These are phyloP conservation scores for Fraxinus cuspidata DNA, from an alignment of 257 asterid genomes.

Conservation along the genomic window DNA sequence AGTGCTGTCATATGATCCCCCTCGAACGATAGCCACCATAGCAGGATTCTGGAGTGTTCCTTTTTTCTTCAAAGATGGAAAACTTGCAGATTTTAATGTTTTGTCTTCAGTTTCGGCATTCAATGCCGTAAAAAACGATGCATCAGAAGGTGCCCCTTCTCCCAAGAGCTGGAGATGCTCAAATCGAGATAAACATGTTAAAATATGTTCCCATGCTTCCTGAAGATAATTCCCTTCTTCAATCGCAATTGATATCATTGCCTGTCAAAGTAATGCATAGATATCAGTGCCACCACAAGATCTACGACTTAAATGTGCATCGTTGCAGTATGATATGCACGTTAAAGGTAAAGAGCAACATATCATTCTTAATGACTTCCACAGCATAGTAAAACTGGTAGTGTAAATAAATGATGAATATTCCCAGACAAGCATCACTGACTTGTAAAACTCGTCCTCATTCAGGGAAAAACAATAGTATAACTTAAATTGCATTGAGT, in stretches of 20 bases:
- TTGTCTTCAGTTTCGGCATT: slow-evolving; percentile 67
- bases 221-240: slow-evolving; percentile 94
- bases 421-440: slow-evolving; percentile 15
- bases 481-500: slow-evolving; percentile 7
- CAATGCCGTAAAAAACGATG: slow-evolving; percentile 72
- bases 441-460: slow-evolving; percentile 19
- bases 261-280: slow-evolving; percentile 49
- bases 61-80: slow-evolving; percentile 79
- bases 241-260: slow-evolving; percentile 91
- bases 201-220: slow-evolving; percentile 97
- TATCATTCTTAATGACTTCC: neutral
- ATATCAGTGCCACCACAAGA: slow-evolving; percentile 12
- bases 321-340: neutral
- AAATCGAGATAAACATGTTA: slow-evolving; percentile 96
- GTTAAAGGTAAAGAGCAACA: neutral
- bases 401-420: slow-evolving; percentile 12
- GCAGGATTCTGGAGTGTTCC: slow-evolving; percentile 95
- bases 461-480: slow-evolving; percentile 15
- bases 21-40: slow-evolving; percentile 95
- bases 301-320: slow-evolving; percentile 9
- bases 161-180: slow-evolving; percentile 97
- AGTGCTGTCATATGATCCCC: slow-evolving; percentile 97
- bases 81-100: slow-evolving; percentile 41
- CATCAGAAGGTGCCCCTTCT: slow-evolving; percentile 97
- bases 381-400: neutral